Evolutionary conservation across 148 eudicot species (phyloP), one percentile per base, ranked within the genome.

Genomic region (Bassia scoparia): DNA sequence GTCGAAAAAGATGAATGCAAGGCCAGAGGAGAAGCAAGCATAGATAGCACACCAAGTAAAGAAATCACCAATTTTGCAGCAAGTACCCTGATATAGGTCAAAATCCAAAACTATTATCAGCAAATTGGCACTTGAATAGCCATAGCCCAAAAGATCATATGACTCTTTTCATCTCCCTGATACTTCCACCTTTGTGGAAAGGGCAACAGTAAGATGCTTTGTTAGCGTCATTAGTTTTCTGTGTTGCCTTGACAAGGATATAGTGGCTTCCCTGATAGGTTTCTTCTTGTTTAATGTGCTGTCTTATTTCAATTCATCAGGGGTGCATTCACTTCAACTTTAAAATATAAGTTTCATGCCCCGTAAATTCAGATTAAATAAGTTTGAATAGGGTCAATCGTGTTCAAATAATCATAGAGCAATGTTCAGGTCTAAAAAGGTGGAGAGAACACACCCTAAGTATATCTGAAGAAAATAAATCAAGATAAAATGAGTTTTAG

Each of bases 81-180:
- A 26, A 69, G 54, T 41, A 41, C 5, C 46, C 46, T 41, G 8
- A 41, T 10, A 55, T 29, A 26, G 16, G 14, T 61, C 64, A 61
- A 24, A 43, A 23, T 65, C 18, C 34, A 43, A n/a, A 26, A 23
- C 5, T 10, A 64, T 3, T 44, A 44, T 41, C 34, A 66, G 46
- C 52, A 23, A 2, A 66, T 41, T 2, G 38, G 23, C 29, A 35
- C 24, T 34, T 21, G 43, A 3, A 35, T 14, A 16, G 3, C 24
- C 67, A 63, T 2, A 18, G 49, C 49, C 3, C 10, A 41, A 27
- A 2, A 65, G 62, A 58, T 11, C 13, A 17, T 15, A 41, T 23
- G 68, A 16, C 24, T 65, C 16, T 31, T 63, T 63, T 35, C 44
- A 63, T 63, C 49, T 38, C 68, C 18, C n/a, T n/a, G n/a, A 65